These are phyloP conservation scores for Amanita thiersii DNA, from an alignment of 768 basidiomycete genomes.

Conservation along the genomic window DNA sequence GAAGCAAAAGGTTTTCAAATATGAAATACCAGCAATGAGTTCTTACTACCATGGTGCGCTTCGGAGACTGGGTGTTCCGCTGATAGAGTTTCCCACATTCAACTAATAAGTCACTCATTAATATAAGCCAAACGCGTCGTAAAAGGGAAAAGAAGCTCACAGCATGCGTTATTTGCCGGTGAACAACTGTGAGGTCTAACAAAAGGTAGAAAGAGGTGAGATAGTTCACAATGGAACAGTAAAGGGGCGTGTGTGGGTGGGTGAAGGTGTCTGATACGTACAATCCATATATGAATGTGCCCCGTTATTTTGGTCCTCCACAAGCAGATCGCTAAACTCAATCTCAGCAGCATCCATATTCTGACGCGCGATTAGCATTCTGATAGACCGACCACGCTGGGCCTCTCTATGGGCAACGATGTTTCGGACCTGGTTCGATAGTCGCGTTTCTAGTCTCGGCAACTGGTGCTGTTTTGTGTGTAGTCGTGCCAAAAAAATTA, in stretches of 20 bases:
- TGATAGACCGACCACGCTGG: slow-evolving; percentile 44
- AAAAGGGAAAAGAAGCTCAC: slow-evolving; percentile 21
- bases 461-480: slow-evolving; percentile 50
- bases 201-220: slow-evolving; percentile 4
- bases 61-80: slow-evolving; percentile 26
- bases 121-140: background rate
- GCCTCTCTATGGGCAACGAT: slow-evolving; percentile 63
- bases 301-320: slow-evolving; percentile 97
- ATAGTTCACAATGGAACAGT: slow-evolving; percentile 1
- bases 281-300: slow-evolving; percentile 88
- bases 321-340: slow-evolving; percentile 94
- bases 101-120: slow-evolving; percentile 20
- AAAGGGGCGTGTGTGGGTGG: background rate
- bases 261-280: slow-evolving; percentile 35
- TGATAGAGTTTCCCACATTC: slow-evolving; percentile 29
- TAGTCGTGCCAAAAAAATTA: background rate
- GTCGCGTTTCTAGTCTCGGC: slow-evolving; percentile 59
- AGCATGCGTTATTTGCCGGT: slow-evolving; percentile 39
- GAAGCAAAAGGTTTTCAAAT: background rate
- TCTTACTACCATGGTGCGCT: slow-evolving; percentile 33
- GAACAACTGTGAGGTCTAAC: slow-evolving; percentile 42
- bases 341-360: slow-evolving; percentile 90
- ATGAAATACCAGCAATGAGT: background rate
- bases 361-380: slow-evolving; percentile 77
- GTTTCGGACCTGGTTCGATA: slow-evolving; percentile 83